phyloP scores from a whole-genome alignment of 1,284 basidiomycete species.

The Microbotryum silenes-acaulis region DNA sequence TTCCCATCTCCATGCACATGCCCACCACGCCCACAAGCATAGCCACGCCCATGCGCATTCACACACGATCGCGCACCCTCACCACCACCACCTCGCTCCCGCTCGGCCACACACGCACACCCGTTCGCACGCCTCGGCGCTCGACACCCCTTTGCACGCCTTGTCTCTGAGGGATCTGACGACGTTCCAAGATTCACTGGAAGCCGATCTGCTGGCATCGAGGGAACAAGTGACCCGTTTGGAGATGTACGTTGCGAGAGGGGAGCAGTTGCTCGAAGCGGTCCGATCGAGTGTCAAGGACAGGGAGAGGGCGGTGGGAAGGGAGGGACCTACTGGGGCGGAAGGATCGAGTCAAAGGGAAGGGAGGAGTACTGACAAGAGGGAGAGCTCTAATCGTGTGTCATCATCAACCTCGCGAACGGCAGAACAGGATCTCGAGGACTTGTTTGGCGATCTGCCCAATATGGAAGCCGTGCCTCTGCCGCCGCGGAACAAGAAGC shows the following conservation, averaged over 20 bases:
- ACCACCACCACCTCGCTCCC: not conserved
- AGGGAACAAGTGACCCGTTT: slow-evolving; percentile 13
- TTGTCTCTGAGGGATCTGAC: slow-evolving; percentile 20
- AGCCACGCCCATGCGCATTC: not conserved
- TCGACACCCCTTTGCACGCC: not conserved
- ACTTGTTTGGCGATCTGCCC: slow-evolving; percentile 8
- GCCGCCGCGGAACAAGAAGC: not conserved
- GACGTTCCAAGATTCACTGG: slow-evolving; percentile 11
- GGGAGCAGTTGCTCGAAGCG: slow-evolving; percentile 15
- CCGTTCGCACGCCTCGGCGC: not conserved
- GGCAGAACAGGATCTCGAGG: slow-evolving; percentile 12
- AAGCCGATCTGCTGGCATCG: slow-evolving; percentile 6
- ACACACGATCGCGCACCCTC: not conserved
- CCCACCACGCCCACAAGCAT: not conserved
- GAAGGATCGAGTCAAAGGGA: not conserved
- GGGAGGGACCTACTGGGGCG: not conserved
- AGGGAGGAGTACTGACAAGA: not conserved
- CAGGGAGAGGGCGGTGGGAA: not conserved
- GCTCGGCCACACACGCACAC: not conserved
- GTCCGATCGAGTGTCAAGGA: slow-evolving; percentile 7
- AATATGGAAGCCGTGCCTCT: slow-evolving; percentile 7
- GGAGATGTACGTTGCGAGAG: slow-evolving; percentile 18
- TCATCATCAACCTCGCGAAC: not conserved
- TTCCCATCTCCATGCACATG: not conserved
- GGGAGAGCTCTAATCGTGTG: not conserved